Evolutionary conservation across 257 asterid species (phyloP), one percentile per base, ranked within the genome.

Genomic region (Solanum gracilifrons): DNA sequence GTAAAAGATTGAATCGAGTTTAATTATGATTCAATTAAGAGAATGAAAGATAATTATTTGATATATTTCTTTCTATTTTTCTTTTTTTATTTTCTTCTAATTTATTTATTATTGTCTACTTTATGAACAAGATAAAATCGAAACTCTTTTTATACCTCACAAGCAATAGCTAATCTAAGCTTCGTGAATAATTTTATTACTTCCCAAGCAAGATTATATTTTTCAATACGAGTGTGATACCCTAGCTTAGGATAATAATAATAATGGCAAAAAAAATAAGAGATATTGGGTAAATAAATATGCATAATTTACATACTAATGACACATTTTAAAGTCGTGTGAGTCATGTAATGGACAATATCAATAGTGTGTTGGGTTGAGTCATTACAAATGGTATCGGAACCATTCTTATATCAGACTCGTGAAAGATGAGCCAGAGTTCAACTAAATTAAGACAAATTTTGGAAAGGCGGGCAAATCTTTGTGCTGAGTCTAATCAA

Each of bases 401-500:
- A 2, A 3, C 0, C 64, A 55, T 20, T 6, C 4, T 0, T 55
- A 55, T 55, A 20, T 55, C n/a, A 20, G 10, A 7, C 64, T 20
- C 2, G 5, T 20, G 11, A 21, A 55, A 55, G n/a, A 0, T 20
- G 25, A 8, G 64, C 2, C 5, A 18, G n/a, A 55, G 64, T 55
- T 0, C 64, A 55, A 20, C 25, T 55, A 55, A 55, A 55, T 55
- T 55, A 18, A 55, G 10, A 3, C 64, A 7, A 55, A 55, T 20
- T 55, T 0, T 0, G 0, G 2, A 55, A 55, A 20, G 25, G 11
- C n/a, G 5, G n/a, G 0, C 0, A 55, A 48, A 20, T 25, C 64
- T 55, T 0, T 0, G 4, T 20, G 11, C 2, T 20, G 64, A 55
- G 11, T 55, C 64, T 55, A 55, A 20, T n/a, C 25, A 55, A 55